Conservation (phyloP, 1,139 yeast genomes). For the Blastobotrys ciferrii region DNA sequence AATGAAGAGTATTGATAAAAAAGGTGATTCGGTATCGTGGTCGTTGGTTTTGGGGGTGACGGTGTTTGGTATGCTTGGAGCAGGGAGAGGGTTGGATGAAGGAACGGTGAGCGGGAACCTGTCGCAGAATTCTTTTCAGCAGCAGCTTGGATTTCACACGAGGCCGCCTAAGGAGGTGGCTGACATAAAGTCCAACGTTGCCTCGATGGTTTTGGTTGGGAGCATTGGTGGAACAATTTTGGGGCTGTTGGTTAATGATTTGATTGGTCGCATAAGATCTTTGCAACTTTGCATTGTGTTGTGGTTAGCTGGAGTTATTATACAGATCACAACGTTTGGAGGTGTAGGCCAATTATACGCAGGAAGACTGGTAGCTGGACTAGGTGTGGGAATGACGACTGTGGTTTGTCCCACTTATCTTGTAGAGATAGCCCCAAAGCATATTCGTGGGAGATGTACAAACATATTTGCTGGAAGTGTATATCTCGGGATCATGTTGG, state of each 20-base stretch:
- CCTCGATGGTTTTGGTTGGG: conserved; percentile 63
- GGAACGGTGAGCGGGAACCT: conserved; percentile 51
- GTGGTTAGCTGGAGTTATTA: conserved; percentile 50
- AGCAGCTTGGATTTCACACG: conserved; percentile 44
- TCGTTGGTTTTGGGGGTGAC: conserved; percentile 46
- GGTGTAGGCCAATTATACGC: conserved; percentile 37
- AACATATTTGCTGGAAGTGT: conserved; percentile 57
- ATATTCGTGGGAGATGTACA: conserved; percentile 51
- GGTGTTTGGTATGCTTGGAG: conserved; percentile 57
- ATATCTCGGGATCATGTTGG: conserved; percentile 53
- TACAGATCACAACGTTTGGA: conserved; percentile 50
- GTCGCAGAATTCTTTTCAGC: conserved; percentile 46
- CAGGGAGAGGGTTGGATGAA: conserved; percentile 63
- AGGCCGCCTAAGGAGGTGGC: conserved; percentile 33
- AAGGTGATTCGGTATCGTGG: background rate
- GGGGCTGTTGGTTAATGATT: conserved; percentile 52
- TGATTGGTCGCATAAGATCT: conserved; percentile 54
- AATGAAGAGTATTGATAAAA: background rate
- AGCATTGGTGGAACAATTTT: conserved; percentile 56
- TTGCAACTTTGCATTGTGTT: conserved; percentile 43
- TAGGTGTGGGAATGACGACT: conserved; percentile 55
- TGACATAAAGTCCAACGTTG: conserved; percentile 52
- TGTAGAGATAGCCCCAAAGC: conserved; percentile 53
- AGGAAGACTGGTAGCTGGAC: conserved; percentile 13
- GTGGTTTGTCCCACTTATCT: conserved; percentile 56